These are phyloP conservation scores for Amylostereum areolatum DNA, from an alignment of 1,284 basidiomycete genomes.

Conservation along the genomic window DNA sequence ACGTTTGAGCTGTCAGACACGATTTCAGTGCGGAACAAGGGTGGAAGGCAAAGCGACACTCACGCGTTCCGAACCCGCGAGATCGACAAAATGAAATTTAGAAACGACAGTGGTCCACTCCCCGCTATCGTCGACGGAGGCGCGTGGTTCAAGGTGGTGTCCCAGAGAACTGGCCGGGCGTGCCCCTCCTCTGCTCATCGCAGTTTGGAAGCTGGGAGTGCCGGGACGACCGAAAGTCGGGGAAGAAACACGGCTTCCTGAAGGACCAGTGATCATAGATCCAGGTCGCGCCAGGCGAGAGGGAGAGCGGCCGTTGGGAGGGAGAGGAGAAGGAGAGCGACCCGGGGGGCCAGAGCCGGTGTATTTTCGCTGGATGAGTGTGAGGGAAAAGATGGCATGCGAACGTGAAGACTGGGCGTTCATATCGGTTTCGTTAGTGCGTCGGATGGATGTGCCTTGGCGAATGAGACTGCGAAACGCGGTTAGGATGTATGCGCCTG, in stretches of 20 bases:
- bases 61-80: constrained; percentile 94
- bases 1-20: constrained; percentile 66
- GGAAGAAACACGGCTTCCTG: constrained; percentile 54
- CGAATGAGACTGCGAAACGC: constrained; percentile 57
- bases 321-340: constrained; percentile 70
- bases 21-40: constrained; percentile 6
- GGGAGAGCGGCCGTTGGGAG: constrained; percentile 59
- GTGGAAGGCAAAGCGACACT: constrained; percentile 22
- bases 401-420: constrained; percentile 97
- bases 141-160: constrained; percentile 32
- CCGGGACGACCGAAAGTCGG: constrained; percentile 70
- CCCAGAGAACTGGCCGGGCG: constrained; percentile 76
- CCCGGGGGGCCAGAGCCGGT: constrained; percentile 60
- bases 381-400: constrained; percentile 98
- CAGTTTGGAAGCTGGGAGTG: constrained; percentile 69
- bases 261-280: constrained; percentile 49
- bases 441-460: constrained; percentile 83
- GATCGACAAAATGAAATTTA: constrained; percentile 98
- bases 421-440: constrained; percentile 98
- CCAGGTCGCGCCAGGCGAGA: constrained; percentile 74
- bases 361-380: constrained; percentile 83
- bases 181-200: constrained; percentile 63
- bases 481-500: constrained; percentile 3
- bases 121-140: constrained; percentile 56
- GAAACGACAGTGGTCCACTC: constrained; percentile 89